A percentile compares a stretch with the other conserved stretches of the same genome.
These are phyloP conservation scores for Ricinus communis DNA, from an alignment of 345 rosid genomes.

Conservation along the genomic window DNA sequence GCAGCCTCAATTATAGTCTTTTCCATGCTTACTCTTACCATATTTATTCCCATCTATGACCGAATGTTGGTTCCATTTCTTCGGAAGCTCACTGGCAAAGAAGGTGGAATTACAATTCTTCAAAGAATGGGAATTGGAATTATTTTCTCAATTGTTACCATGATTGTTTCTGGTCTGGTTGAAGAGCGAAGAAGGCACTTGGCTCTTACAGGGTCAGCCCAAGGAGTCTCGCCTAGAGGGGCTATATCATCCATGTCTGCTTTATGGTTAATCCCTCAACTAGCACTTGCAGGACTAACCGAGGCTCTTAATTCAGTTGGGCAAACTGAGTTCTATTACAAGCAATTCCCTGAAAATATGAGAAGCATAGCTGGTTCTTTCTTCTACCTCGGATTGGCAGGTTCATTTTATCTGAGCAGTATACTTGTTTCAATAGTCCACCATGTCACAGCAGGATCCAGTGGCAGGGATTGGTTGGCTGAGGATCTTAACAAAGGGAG, in stretches of 20 bases:
- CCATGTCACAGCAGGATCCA: neutral
- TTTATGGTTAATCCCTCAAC: slow-evolving; percentile 25
- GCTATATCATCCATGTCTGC: slow-evolving; percentile 15
- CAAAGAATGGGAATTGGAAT: slow-evolving; percentile 30
- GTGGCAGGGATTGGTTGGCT: slow-evolving; percentile 25
- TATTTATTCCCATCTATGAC: slow-evolving; percentile 57
- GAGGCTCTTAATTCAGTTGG: slow-evolving; percentile 21
- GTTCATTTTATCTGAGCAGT: slow-evolving; percentile 4
- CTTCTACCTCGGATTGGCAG: slow-evolving; percentile 12
- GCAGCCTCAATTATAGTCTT: slow-evolving; percentile 49
- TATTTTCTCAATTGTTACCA: neutral
- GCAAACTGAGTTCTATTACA: slow-evolving; percentile 29
- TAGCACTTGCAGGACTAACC: slow-evolving; percentile 18
- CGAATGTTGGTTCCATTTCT: slow-evolving; percentile 45
- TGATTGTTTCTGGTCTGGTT: slow-evolving; percentile 10
- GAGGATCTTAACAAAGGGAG: slow-evolving; percentile 29
- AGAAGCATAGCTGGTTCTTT: slow-evolving; percentile 20
- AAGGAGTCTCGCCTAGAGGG: slow-evolving; percentile 2
- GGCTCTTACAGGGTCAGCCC: slow-evolving; percentile 5
- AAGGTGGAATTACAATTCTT: slow-evolving; percentile 35
- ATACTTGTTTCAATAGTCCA: slow-evolving; percentile 18
- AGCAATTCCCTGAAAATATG: slow-evolving; percentile 34
- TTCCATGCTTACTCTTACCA: slow-evolving; percentile 48
- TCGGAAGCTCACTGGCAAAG: slow-evolving; percentile 38
- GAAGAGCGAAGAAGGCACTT: slow-evolving; percentile 12